phyloP scores from a whole-genome alignment of 2,329 filamentous ascomycete genomes.

The Nannizziopsis barbatae region DNA sequence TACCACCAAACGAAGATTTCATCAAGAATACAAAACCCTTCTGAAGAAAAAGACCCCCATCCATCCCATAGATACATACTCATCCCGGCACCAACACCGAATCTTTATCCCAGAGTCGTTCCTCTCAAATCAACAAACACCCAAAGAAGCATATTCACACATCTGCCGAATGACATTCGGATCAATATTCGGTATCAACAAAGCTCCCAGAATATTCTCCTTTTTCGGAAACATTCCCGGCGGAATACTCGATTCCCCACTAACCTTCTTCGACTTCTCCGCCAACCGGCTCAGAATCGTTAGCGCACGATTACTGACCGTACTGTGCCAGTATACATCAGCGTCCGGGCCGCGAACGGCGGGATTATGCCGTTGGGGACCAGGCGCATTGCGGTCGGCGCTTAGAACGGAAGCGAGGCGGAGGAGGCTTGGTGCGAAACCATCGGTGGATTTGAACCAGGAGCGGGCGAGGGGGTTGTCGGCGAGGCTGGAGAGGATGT shows the following conservation, averaged over 20 bases:
- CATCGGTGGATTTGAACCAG: slow-evolving; percentile 76
- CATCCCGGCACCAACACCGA: too few relatives aligned
- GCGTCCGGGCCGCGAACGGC: slow-evolving; percentile 29
- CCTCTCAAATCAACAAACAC: slow-evolving; percentile 34
- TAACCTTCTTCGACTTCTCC: slow-evolving; percentile 50
- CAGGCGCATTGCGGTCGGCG: slow-evolving; percentile 46
- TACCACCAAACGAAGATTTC: too few relatives aligned
- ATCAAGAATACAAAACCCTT: too few relatives aligned
- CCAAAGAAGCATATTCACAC: slow-evolving; percentile 51
- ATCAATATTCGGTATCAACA: slow-evolving; percentile 56
- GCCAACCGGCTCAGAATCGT: slow-evolving; percentile 56
- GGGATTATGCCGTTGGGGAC: slow-evolving; percentile 28
- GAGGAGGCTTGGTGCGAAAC: slow-evolving; percentile 70
- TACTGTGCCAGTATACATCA: slow-evolving; percentile 34
- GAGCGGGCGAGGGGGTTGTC: slow-evolving; percentile 61
- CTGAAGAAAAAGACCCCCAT: too few relatives aligned
- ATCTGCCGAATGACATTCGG: slow-evolving; percentile 55
- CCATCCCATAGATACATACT: too few relatives aligned
- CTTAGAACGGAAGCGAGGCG: slow-evolving; percentile 63
- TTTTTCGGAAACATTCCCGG: slow-evolving; percentile 53
- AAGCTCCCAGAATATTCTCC: slow-evolving; percentile 55
- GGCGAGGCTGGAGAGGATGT: slow-evolving; percentile 70
- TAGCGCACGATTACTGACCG: slow-evolving; percentile 56
- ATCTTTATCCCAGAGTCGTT: too few relatives aligned
- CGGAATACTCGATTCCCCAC: slow-evolving; percentile 47